Base-by-base conservation (phyloP, 2,329 filamentous ascomycete species). In the Hirsutella rhossiliensis region DNA sequence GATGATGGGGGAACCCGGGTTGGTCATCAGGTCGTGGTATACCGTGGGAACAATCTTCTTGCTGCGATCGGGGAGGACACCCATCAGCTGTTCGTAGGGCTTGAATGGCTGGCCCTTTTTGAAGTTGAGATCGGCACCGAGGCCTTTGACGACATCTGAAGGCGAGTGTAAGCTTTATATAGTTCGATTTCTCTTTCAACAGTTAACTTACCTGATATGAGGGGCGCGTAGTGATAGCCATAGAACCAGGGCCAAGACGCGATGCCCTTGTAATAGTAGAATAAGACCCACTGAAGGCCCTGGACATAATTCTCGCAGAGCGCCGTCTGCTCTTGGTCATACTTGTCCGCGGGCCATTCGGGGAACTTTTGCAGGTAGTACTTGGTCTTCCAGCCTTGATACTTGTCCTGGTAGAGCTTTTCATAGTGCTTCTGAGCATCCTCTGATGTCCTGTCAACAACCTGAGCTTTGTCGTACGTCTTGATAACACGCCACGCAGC, bases 211-310 rank as follows among this genome's bases (percentile, higher is more conserved):
- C 80, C 81, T 51, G 87, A 94, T 45, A 96, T 98, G 78, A 97
- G 87, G 1, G 92, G 92, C 11, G 94, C 85, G 63, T 98, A 98
- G 65, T 98, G 94, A 63, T 95, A 98, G 48, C 75, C 73, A 64
- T 96, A 98, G 66, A 86, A 98, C 92, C 92, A 98, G 13, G 92
- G 88, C 92, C 92, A 98, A 12, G 90, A 97, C 15, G 87, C 92
- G 47, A 98, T 92, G 49, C 92, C 92, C 43, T 83, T 82, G 66
- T 98, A 98, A 65, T 98, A 98, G 69, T 98, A 98, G 64, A 84
- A 96, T 41, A 98, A 71, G 38, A 98, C 92, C 94, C 92, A 98
- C 62, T 98, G 92, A 48, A 98, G 68, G 48, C 92, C 92, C 65
- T 98, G 87, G 7, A 98, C 88, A 56, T 98, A 98, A 64, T 97